Conservation (phyloP, 2,329 filamentous ascomycete genomes). For the Nannizzia gypsea region DNA sequence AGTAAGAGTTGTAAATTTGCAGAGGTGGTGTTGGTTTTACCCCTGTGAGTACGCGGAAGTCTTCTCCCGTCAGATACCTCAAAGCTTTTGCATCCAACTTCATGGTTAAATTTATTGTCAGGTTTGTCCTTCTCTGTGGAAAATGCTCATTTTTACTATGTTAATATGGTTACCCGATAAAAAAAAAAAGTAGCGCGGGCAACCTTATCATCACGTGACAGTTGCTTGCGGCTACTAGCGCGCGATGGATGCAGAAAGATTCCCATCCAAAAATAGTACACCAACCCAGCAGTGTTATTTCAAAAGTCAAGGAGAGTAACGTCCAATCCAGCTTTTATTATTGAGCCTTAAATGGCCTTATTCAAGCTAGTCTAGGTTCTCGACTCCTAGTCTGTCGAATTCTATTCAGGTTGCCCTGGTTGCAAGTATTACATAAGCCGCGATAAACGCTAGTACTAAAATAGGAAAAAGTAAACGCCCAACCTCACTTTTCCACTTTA, state of each 20-base stretch:
- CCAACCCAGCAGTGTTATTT: too few relatives aligned
- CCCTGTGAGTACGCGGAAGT: constrained; percentile 89
- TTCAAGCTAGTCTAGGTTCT: not conserved
- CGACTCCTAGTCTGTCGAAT: not conserved
- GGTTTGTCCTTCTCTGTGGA: not conserved
- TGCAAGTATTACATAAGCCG: not conserved
- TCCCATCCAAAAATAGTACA: too few relatives aligned
- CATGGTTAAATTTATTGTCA: constrained; percentile 45
- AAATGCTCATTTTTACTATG: not conserved
- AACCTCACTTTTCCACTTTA: constrained; percentile 1
- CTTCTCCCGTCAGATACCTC: constrained; percentile 81
- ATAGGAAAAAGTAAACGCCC: constrained; percentile 1
- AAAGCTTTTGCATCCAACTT: constrained; percentile 90
- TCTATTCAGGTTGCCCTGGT: not conserved
- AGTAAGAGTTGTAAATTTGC: not conserved
- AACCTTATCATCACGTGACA: constrained; percentile 5
- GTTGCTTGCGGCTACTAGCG: not conserved
- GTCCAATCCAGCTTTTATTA: not conserved
- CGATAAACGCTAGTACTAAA: not conserved
- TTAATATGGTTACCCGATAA: not conserved
- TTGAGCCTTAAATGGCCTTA: not conserved
- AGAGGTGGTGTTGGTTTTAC: constrained; percentile 43
- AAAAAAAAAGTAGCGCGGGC: not conserved
- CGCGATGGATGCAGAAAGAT: not conserved
- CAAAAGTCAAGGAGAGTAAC: too few relatives aligned